phyloP scores from a whole-genome alignment of 2,329 filamentous ascomycete genomes.

The Penicillium sp. region DNA sequence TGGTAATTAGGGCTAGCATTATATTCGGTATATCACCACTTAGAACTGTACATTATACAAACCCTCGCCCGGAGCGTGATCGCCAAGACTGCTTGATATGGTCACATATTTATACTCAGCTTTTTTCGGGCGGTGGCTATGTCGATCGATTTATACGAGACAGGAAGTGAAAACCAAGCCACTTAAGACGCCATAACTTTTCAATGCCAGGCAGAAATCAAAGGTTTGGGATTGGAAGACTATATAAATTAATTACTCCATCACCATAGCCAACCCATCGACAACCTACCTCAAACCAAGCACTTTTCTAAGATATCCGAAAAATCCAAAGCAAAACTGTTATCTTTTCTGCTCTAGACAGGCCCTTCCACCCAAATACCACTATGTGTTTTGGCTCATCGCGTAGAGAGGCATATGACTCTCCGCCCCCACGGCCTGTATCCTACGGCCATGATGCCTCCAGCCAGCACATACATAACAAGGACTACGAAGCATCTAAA shows the following conservation, averaged over 20 bases:
- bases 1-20: neutral
- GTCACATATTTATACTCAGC: neutral
- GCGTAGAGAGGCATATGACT: neutral
- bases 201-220: neutral
- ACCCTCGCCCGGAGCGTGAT: neutral
- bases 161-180: neutral
- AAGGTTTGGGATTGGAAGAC: neutral
- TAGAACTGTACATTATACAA: neutral
- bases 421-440: neutral
- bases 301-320: neutral
- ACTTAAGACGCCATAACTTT: too few relatives aligned
- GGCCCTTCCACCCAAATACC: neutral
- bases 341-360: neutral
- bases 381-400: conserved; percentile 13
- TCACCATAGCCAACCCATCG: neutral
- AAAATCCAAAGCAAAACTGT: neutral
- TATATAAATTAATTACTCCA: neutral
- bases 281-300: neutral
- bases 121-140: neutral
- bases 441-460: neutral
- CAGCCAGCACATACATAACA: neutral
- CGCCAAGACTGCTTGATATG: conserved; percentile 1
- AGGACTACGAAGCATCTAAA: neutral
- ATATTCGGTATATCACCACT: neutral
- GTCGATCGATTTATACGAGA: neutral